Base-by-base conservation (phyloP, 305 asterid species). In the Solanum hybrid region DNA sequence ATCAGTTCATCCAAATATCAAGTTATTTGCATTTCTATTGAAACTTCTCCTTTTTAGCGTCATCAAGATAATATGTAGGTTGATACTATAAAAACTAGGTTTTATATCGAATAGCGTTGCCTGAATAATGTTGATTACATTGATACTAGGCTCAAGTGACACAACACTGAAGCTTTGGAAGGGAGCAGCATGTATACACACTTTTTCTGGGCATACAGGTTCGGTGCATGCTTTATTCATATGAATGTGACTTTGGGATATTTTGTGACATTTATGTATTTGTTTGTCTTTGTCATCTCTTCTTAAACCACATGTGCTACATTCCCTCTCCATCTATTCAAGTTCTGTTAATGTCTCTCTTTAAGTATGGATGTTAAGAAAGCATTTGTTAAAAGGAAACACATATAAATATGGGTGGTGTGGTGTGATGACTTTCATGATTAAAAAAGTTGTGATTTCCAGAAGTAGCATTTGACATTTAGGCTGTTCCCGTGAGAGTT, bases 161-260 rank as follows among this genome's bases (percentile, higher is more conserved):
- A 93, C 90, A 94, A 93, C 97, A 76, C 90, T 97, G 93, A 97
- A 96, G 97, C 96, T 96, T 18, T 97, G 99, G 99, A 96, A 96
- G 89, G 99, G 98, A 89, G 94, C 93, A 90, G 89, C 96, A 87
- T 96, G 99, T 89, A 35, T 89, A 46, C 98, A 92, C 71, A 94
- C 99, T 75, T 94, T 95, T 92, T 91, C 89, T 64, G 99, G 99
- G 77, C 99, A 96, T 93, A 91, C 98, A 96, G 99, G 99, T 97
- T 92, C 87, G 77, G 26, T 84, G 88, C 76, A 20, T 84, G 76
- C 81, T 35, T 40, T 80, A 26, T 90, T 81, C 35, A 78, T 91
- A 33, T 90, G 46, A 34, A 77, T 29, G 14, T 26, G 12, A 3
- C 33, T 24, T 88, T 42, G 26, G 31, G 33, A 64, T 51, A 35